These are phyloP conservation scores for Mollisiaceae sp. DNA, from an alignment of 2,329 filamentous ascomycete genomes.

Conservation along the genomic window DNA sequence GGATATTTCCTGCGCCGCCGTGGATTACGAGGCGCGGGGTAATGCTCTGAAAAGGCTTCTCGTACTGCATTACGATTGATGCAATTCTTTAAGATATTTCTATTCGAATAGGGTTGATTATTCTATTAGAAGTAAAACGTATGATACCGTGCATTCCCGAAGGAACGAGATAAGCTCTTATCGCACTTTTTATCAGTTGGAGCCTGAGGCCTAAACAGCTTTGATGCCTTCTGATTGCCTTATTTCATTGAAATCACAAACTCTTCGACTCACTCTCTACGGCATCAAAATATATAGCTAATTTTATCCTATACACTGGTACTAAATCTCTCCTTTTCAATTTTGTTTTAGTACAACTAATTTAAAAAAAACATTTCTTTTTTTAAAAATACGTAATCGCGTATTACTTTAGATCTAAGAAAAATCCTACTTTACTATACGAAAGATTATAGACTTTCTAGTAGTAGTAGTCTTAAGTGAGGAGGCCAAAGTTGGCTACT, in stretches of 20 bases:
- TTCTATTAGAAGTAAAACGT: background rate
- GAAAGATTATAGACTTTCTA: too few relatives aligned
- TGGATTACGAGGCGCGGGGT: slow-evolving; percentile 45
- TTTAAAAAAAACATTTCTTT: too few relatives aligned
- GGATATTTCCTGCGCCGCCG: slow-evolving; percentile 75
- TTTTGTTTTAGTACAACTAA: too few relatives aligned
- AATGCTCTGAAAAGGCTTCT: slow-evolving; percentile 22
- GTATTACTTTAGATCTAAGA: too few relatives aligned
- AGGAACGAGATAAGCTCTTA: background rate
- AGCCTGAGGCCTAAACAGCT: background rate
- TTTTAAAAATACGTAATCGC: too few relatives aligned
- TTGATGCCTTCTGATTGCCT: background rate
- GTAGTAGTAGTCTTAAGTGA: too few relatives aligned
- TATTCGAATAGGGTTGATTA: background rate
- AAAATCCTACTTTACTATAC: too few relatives aligned
- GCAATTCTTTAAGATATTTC: slow-evolving; percentile 5
- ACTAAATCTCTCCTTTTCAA: too few relatives aligned
- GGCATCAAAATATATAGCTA: too few relatives aligned
- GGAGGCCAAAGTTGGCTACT: too few relatives aligned
- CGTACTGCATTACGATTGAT: slow-evolving; percentile 31
- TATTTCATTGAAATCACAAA: background rate
- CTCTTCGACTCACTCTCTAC: background rate
- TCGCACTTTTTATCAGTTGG: background rate
- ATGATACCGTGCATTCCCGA: too few relatives aligned
- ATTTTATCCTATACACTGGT: too few relatives aligned